phyloP scores from a whole-genome alignment of 352 stramenopile genomes.

The Globisporangium middletonii region DNA sequence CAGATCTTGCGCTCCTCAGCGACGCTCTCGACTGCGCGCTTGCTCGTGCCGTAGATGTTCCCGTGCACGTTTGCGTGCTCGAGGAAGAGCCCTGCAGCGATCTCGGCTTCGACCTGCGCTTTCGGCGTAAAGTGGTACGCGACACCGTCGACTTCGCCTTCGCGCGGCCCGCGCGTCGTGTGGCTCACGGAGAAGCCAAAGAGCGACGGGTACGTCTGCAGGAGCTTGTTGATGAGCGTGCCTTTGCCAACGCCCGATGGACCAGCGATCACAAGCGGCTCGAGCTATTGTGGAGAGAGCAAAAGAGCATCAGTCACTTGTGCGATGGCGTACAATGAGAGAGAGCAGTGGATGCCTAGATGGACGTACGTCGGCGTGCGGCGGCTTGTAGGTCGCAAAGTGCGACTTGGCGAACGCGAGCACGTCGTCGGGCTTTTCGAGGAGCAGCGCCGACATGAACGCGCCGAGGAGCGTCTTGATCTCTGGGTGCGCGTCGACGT shows the following conservation, averaged over 20 bases:
- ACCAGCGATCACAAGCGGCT: slow-evolving; percentile 88
- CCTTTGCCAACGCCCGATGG: slow-evolving; percentile 93
- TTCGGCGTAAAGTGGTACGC: slow-evolving; percentile 97
- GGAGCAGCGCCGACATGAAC: slow-evolving; percentile 82
- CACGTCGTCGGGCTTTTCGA: slow-evolving; percentile 85
- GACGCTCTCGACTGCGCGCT: slow-evolving; percentile 89
- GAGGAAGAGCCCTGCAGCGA: slow-evolving; percentile 93
- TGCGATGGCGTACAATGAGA: not conserved
- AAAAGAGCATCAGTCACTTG: not conserved
- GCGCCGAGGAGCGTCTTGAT: slow-evolving; percentile 86
- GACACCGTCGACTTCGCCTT: slow-evolving; percentile 93
- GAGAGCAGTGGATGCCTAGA: not conserved
- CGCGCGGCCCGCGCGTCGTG: slow-evolving; percentile 92
- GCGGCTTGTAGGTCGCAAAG: slow-evolving; percentile 71
- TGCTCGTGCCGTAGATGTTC: slow-evolving; percentile 97
- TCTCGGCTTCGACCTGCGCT: slow-evolving; percentile 91
- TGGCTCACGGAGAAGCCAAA: slow-evolving; percentile 98
- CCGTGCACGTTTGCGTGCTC: slow-evolving; percentile 97
- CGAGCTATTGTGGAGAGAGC: slow-evolving; percentile 25
- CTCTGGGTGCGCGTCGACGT: slow-evolving; percentile 82
- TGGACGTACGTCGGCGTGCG: slow-evolving; percentile 28
- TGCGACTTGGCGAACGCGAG: slow-evolving; percentile 71
- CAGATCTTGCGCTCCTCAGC: slow-evolving; percentile 94
- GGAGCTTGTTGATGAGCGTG: slow-evolving; percentile 93
- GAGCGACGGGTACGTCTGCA: slow-evolving; percentile 71